Evolutionary conservation across 352 stramenopile genomes (phyloP), one percentile per base, ranked within the genome.

Genomic region (Blastocystis sp.): DNA sequence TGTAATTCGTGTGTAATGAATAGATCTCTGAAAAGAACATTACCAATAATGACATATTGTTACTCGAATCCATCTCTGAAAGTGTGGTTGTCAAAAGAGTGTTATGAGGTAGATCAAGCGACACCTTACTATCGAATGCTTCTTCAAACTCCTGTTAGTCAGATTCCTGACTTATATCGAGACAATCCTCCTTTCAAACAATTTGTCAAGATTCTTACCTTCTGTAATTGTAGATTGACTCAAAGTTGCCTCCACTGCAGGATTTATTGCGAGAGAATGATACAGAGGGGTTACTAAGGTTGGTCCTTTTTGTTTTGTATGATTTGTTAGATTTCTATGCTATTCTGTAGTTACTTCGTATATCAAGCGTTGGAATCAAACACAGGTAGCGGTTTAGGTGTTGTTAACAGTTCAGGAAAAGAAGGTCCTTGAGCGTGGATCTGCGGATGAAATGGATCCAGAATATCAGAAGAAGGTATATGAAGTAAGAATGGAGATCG

Each of bases 381-480:
- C 1, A 6, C 35, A 7, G 37, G 21, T 77, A 49, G 9, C 16
- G 51, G 37, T 52, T n/a, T 52, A 27, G 21, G 29, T 77, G 4
- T 77, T 37, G 11, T 77, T 1, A 56, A 39, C 19, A 35, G 0
- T 56, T 49, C 54, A 77, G 37, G 21, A 77, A 24, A 56, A 77
- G 32, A 24, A 56, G 19, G 24, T 35, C 21, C 37, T 77, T 24
- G 65, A 21, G 3, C 32, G 24, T 43, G 66, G 49, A 32, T n/a
- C 56, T 27, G 29, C 52, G 12, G 51, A 83, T 39, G 46, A 65
- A 39, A 83, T 83, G 71, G 71, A 65, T 49, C 71, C 71, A 27
- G 71, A 83, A 27, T 39, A 43, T 51, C 71, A 83, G 71, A 51
- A 66, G 54, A 65, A 66, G 35, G 52, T 52, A 9, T 63, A 65